Percentiles rank a stretch among this genome's conserved stretches.
These are phyloP conservation scores for Leucocoprinus sp. DNA, from an alignment of 768 basidiomycete species.

Conservation along the genomic window DNA sequence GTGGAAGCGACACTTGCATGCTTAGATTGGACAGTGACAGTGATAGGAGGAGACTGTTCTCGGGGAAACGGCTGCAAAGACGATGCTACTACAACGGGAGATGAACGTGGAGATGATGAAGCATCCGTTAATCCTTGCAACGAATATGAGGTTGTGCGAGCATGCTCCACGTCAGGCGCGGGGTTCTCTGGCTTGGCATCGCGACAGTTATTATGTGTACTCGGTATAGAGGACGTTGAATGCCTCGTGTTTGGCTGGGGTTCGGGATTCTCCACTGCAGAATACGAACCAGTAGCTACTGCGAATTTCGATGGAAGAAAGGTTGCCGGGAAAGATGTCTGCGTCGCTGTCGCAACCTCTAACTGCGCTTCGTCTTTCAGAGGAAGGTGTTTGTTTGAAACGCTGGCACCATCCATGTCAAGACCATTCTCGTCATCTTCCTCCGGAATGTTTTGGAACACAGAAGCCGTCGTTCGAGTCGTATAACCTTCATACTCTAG, in stretches of 20 bases:
- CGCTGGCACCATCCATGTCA: background rate
- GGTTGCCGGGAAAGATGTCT: background rate
- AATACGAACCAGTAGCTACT: background rate
- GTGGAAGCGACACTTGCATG: conserved; percentile 30
- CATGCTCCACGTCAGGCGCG: background rate
- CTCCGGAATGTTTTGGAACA: conserved; percentile 47
- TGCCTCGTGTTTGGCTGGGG: background rate
- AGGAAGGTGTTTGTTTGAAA: conserved; percentile 12
- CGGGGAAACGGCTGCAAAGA: background rate
- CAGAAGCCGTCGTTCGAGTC: conserved; percentile 22
- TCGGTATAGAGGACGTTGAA: too few species aligned
- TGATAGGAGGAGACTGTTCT: conserved; percentile 16
- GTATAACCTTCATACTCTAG: conserved; percentile 35
- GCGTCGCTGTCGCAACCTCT: conserved; percentile 27
- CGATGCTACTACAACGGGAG: background rate
- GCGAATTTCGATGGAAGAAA: background rate
- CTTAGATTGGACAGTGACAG: conserved; percentile 28
- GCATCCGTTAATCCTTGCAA: background rate
- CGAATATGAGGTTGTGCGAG: background rate
- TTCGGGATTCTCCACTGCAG: background rate
- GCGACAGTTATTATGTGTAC: background rate
- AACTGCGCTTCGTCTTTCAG: conserved; percentile 23
- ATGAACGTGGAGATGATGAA: background rate
- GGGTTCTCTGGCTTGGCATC: background rate
- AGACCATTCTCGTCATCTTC: conserved; percentile 55